These are phyloP conservation scores for Lagenidium giganteum DNA, from an alignment of 352 stramenopile genomes.

Conservation along the genomic window DNA sequence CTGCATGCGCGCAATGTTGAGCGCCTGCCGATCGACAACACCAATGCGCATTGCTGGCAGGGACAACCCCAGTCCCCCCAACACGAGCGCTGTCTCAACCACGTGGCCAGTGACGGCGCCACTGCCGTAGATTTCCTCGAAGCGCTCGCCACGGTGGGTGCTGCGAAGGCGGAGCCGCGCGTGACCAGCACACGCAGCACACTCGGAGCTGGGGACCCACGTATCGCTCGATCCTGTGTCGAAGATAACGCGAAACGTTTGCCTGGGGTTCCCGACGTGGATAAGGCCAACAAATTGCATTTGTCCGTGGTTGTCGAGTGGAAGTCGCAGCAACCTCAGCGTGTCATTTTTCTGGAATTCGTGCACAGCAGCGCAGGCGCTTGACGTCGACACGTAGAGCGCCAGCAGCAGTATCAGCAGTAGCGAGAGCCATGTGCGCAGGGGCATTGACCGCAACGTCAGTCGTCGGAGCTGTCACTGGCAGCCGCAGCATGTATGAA, in stretches of 20 bases:
- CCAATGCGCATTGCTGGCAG: conserved; percentile 16
- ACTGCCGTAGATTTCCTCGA: conserved; percentile 28
- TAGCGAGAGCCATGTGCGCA: no score
- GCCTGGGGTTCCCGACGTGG: conserved; percentile 29
- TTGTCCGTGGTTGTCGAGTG: conserved; percentile 32
- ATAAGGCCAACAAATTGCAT: conserved; percentile 37
- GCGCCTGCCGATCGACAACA: conserved; percentile 14
- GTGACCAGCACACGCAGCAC: conserved; percentile 24
- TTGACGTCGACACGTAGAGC: no score
- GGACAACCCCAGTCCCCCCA: conserved; percentile 9
- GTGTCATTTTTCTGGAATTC: no score
- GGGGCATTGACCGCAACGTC: no score
- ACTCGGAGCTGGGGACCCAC: conserved; percentile 26
- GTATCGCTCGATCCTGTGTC: conserved; percentile 41
- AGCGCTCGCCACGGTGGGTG: conserved; percentile 6
- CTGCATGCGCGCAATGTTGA: conserved; percentile 25
- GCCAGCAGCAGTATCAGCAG: no score
- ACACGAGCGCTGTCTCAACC: conserved; percentile 14
- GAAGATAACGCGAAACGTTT: conserved; percentile 38
- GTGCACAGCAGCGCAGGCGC: no score
- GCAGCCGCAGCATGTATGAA: no score
- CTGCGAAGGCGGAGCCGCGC: conserved; percentile 34
- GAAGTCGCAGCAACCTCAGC: conserved; percentile 16
- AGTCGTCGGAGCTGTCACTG: no score
- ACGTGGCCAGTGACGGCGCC: conserved; percentile 19